phyloP scores from a whole-genome alignment of 352 stramenopile species.

The Peronospora destructor region DNA sequence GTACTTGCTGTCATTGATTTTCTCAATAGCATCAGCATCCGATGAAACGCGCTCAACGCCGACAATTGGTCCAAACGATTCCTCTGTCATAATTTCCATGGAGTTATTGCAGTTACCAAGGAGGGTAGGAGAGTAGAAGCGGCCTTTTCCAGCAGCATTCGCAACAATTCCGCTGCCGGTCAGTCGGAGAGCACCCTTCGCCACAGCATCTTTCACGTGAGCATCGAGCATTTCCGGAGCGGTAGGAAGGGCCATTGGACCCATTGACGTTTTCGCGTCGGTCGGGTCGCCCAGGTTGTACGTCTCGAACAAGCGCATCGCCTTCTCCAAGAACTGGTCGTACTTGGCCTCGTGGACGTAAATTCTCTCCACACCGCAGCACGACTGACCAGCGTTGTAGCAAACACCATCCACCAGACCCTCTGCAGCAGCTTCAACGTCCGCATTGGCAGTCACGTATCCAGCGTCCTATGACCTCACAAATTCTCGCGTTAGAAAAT shows the following conservation, averaged over 20 bases:
- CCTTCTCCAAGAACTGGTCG: slow-evolving; percentile 67
- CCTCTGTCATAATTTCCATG: slow-evolving; percentile 77
- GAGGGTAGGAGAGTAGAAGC: slow-evolving; percentile 76
- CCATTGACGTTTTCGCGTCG: slow-evolving; percentile 51
- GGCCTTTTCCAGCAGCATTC: slow-evolving; percentile 46
- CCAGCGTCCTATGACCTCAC: slow-evolving; percentile 43
- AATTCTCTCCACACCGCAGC: slow-evolving; percentile 76
- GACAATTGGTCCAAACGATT: slow-evolving; percentile 81
- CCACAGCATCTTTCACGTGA: slow-evolving; percentile 64
- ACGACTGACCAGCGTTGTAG: slow-evolving; percentile 84
- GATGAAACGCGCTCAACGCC: slow-evolving; percentile 64
- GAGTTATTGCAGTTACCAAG: slow-evolving; percentile 55
- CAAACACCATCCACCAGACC: slow-evolving; percentile 72
- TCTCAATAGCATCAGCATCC: slow-evolving; percentile 62
- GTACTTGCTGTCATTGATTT: slow-evolving; percentile 79
- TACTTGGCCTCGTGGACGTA: slow-evolving; percentile 82
- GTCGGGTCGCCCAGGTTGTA: slow-evolving; percentile 64
- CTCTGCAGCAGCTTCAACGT: slow-evolving; percentile 56
- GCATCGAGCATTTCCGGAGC: slow-evolving; percentile 41
- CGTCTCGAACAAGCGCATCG: slow-evolving; percentile 53
- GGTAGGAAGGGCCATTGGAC: slow-evolving; percentile 59
- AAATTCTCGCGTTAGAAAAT: slow-evolving; percentile 6
- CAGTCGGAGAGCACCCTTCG: slow-evolving; percentile 57
- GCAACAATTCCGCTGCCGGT: slow-evolving; percentile 38
- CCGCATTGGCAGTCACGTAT: slow-evolving; percentile 66